Conservation (phyloP, 2,329 filamentous ascomycete species). For the Neophaeococcomyces mojaviensis region DNA sequence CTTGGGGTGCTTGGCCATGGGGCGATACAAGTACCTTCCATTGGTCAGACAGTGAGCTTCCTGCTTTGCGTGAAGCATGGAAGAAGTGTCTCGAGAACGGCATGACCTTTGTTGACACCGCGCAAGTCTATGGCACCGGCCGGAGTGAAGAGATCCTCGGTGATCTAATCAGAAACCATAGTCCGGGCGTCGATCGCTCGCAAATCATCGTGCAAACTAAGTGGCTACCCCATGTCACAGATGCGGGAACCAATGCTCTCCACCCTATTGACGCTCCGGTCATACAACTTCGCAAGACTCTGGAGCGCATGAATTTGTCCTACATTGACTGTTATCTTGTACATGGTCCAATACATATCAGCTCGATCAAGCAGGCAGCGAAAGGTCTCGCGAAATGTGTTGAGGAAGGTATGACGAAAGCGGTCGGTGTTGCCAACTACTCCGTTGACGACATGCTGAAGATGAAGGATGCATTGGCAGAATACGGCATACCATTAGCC, state of each 20-base stretch:
- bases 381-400: slow-evolving; percentile 38
- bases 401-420: slow-evolving; percentile 33
- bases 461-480: slow-evolving; percentile 35
- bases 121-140: slow-evolving; percentile 37
- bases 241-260: slow-evolving; percentile 23
- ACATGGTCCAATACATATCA: slow-evolving; percentile 38
- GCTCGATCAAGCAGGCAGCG: slow-evolving; percentile 33
- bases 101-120: slow-evolving; percentile 39
- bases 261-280: slow-evolving; percentile 29
- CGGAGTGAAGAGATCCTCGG: slow-evolving; percentile 38
- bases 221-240: slow-evolving; percentile 30
- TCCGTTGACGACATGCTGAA: slow-evolving; percentile 34
- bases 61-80: slow-evolving; percentile 33
- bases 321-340: slow-evolving; percentile 38
- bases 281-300: slow-evolving; percentile 31
- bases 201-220: slow-evolving; percentile 37
- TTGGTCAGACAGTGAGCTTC: slow-evolving; percentile 32
- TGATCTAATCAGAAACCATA: slow-evolving; percentile 28
- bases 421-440: slow-evolving; percentile 41
- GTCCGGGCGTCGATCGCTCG: slow-evolving; percentile 26
- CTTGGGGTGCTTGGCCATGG: slow-evolving; percentile 27
- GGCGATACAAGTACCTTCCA: slow-evolving; percentile 27
- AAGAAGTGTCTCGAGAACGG: slow-evolving; percentile 29
- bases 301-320: slow-evolving; percentile 33
- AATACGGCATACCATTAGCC: slow-evolving; percentile 33